Evolutionary conservation across 2,329 filamentous ascomycete genomes (phyloP).

Genomic region (Huntiella bhutanensis): DNA sequence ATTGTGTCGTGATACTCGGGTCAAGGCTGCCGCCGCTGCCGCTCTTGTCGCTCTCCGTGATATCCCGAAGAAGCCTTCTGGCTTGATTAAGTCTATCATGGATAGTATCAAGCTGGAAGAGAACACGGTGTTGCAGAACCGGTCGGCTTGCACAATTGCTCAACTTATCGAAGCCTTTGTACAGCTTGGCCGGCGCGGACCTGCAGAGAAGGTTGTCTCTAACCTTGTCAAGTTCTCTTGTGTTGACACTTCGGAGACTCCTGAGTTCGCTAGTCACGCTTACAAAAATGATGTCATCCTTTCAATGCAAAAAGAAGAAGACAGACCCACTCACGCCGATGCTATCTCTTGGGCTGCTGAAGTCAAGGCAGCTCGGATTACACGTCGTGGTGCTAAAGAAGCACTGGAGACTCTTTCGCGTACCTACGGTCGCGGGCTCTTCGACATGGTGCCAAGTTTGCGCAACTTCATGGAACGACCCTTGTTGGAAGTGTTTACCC

Average conservation of each 20-base stretch:
- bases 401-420: constrained; percentile 72
- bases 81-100: constrained; percentile 93
- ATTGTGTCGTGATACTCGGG: constrained; percentile 63
- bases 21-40: constrained; percentile 71
- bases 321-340: constrained; percentile 80
- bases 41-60: constrained; percentile 74
- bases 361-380: constrained; percentile 73
- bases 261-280: constrained; percentile 77
- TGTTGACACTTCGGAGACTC: constrained; percentile 92
- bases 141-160: constrained; percentile 71
- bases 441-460: constrained; percentile 72
- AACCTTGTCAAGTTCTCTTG: constrained; percentile 97
- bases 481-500: constrained; percentile 53
- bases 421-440: constrained; percentile 58
- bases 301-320: constrained; percentile 92
- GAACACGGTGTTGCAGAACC: constrained; percentile 68
- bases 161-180: constrained; percentile 75
- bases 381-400: constrained; percentile 81
- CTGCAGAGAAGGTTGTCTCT: constrained; percentile 86
- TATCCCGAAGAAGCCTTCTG: constrained; percentile 81
- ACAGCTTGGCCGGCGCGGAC: constrained; percentile 55
- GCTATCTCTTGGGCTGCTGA: constrained; percentile 79
- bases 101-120: constrained; percentile 94
- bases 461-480: constrained; percentile 65
- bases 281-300: constrained; percentile 62